These are phyloP conservation scores for Mimosa bimucronata DNA, from an alignment of 306 rosid species.

Conservation along the genomic window DNA sequence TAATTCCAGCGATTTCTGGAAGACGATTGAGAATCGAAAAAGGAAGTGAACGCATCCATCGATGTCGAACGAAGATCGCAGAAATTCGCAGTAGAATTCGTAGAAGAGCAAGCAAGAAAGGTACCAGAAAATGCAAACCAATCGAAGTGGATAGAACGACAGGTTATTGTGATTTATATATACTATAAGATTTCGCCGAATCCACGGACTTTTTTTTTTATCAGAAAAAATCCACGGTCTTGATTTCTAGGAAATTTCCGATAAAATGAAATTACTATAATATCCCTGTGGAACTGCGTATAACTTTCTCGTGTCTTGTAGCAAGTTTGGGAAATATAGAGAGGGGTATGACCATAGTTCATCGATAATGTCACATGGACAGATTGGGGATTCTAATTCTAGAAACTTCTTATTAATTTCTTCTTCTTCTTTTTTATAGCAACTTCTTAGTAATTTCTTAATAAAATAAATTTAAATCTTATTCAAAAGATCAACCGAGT, in stretches of 20 bases:
- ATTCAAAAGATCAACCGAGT: too few relatives aligned
- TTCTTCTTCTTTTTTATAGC: too few relatives aligned
- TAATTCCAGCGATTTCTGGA: slow-evolving; percentile 63
- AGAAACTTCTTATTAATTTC: neutral
- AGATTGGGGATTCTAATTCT: neutral
- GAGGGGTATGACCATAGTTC: neutral
- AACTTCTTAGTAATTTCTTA: too few relatives aligned
- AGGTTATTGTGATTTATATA: neutral
- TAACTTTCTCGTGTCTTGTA: neutral
- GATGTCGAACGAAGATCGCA: neutral
- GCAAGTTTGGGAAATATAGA: neutral
- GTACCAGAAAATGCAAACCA: neutral
- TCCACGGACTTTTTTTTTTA: too few relatives aligned
- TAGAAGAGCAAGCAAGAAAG: neutral
- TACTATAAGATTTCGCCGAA: too few relatives aligned
- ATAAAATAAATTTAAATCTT: too few relatives aligned
- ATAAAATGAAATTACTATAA: neutral
- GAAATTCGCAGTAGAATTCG: neutral
- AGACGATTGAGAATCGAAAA: slow-evolving; percentile 62
- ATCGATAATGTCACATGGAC: neutral
- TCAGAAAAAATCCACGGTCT: too few relatives aligned
- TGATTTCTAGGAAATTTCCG: neutral
- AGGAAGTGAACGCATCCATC: slow-evolving; percentile 76
- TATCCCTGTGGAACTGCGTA: neutral
- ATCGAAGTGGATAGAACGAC: neutral